Base-by-base conservation (phyloP, 345 rosid genomes). In the Melaleuca alternifolia region DNA sequence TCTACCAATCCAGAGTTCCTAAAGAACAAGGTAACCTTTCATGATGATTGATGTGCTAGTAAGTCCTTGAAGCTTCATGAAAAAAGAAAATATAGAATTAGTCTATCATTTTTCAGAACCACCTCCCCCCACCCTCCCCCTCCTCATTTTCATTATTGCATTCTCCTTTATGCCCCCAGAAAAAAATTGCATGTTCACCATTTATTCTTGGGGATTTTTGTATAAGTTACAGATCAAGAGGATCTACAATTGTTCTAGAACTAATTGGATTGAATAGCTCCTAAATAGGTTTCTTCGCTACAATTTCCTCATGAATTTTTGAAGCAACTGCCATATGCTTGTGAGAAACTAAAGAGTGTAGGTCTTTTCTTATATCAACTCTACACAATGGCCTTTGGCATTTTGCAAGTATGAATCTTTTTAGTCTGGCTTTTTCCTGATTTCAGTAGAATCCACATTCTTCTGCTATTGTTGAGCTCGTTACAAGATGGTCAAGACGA, bases 1-100 rank as follows among this genome's bases (percentile, higher is more conserved):
- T 95, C 99, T 85, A 97, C 98, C 83, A 95, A 95, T 88, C 98
- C 98, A 46, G 97, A 96, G 92, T 96, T 14, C 88, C 95, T 96
- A 59, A 95, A 94, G 90, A 96, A 96, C 91, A 97, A 96, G 89
- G 99, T 95, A 92, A 88, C 10, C 90, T 83, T 86, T 24, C 51
- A 51, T 82, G 52, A 16, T 86, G 54, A 33, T 50, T 75, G 57
- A 37, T 37, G 46, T 3, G 28, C 14, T 85, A 52, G 13, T 24
- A 51, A 50, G 23, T 48, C 81, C 81, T 71, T 37, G 48, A 71
- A 71, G 48, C 37, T 71, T 37, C 81, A 71, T 18, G 48, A 48
- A 48, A 71, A 71, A 71, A 71, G 44, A 0, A 37, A 26, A 71
- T 71, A 18, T 18, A 71, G 48, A 26, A 23, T 24, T 56, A 56